These are phyloP conservation scores for Lablab purpureus DNA, from an alignment of 306 rosid species.

Conservation along the genomic window DNA sequence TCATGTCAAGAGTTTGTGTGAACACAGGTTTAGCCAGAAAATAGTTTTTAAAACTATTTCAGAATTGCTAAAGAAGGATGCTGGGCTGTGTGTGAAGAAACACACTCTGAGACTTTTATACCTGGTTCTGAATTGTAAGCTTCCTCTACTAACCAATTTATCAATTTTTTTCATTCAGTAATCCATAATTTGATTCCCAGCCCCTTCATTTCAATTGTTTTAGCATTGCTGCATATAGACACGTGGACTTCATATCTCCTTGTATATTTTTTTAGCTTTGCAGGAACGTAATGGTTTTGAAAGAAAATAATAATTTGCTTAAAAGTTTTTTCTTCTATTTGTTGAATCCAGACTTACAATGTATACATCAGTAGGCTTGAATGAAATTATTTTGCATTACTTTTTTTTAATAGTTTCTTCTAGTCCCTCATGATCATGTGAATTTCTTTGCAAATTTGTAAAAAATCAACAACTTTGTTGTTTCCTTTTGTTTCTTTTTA, in stretches of 20 bases:
- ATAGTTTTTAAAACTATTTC: slow-evolving; percentile 66
- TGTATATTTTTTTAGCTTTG: too few relatives aligned
- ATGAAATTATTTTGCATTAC: too few relatives aligned
- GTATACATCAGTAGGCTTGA: too few relatives aligned
- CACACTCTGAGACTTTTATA: slow-evolving; percentile 71
- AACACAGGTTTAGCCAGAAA: slow-evolving; percentile 68
- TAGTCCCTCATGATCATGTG: too few relatives aligned
- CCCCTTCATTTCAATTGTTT: slow-evolving; percentile 25
- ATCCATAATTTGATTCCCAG: slow-evolving; percentile 22
- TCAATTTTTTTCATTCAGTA: neutral
- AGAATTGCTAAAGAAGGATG: slow-evolving; percentile 73
- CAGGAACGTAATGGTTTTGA: too few relatives aligned
- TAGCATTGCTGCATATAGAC: neutral
- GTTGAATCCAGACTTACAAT: too few relatives aligned
- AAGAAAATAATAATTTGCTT: too few relatives aligned
- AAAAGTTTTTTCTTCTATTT: too few relatives aligned
- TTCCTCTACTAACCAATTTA: slow-evolving; percentile 41
- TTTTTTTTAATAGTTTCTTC: too few relatives aligned
- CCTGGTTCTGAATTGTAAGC: slow-evolving; percentile 82
- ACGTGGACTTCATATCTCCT: slow-evolving; percentile 12
- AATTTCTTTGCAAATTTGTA: too few relatives aligned
- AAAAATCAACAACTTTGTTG: too few relatives aligned
- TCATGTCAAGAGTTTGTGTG: slow-evolving; percentile 35
- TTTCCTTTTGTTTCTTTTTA: neutral
- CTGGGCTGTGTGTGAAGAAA: slow-evolving; percentile 70